Evolutionary conservation across 441 rosid species (phyloP).

Genomic region (Adansonia madagascariensis): DNA sequence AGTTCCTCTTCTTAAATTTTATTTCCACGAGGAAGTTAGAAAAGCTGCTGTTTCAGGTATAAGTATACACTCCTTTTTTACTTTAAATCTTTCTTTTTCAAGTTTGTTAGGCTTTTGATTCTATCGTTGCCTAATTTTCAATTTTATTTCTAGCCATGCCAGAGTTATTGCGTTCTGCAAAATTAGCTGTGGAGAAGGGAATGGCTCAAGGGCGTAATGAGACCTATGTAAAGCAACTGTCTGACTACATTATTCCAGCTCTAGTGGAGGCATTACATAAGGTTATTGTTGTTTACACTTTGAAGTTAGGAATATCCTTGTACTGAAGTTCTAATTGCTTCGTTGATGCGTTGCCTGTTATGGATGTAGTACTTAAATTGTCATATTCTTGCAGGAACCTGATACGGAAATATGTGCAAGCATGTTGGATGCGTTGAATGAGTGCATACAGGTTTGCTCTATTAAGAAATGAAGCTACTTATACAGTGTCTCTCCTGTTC

Average conservation of each 20-base stretch:
- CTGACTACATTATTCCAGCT: constrained; percentile 90
- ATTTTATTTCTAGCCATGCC: constrained; percentile 79
- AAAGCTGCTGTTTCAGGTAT: constrained; percentile 99
- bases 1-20: constrained; percentile 96
- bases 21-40: constrained; percentile 99
- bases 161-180: constrained; percentile 91
- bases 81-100: neutral
- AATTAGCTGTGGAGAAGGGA: constrained; percentile 95
- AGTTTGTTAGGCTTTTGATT: constrained; percentile 1
- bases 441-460: constrained; percentile 84
- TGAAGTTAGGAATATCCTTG: neutral
- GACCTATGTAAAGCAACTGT: constrained; percentile 85
- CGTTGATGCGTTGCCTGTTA: neutral
- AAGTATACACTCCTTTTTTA: neutral
- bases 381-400: constrained; percentile 77
- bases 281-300: constrained; percentile 48
- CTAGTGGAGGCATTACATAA: constrained; percentile 94
- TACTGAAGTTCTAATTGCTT: constrained; percentile 20
- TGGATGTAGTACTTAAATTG: constrained; percentile 20
- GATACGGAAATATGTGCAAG: constrained; percentile 95
- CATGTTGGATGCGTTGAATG: constrained; percentile 96
- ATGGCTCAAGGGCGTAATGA: constrained; percentile 82
- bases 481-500: neutral
- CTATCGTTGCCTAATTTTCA: constrained; percentile 2
- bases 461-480: neutral